Conservation (phyloP, 495 filamentous ascomycete genomes). For the Amniculicola lignicola region DNA sequence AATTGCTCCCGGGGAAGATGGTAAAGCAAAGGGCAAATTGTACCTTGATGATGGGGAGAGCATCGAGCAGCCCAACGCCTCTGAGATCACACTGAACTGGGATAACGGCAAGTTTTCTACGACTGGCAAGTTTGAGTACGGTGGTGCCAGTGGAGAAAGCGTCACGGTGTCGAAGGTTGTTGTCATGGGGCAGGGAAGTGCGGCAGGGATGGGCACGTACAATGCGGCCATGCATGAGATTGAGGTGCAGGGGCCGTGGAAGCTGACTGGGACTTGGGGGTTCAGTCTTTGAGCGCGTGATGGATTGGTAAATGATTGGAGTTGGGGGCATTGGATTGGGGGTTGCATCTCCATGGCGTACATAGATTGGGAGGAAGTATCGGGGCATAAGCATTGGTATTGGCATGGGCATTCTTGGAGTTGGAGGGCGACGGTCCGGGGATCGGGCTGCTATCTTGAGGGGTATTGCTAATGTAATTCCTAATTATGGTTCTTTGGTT, state of each 20-base stretch:
- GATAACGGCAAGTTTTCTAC: slow-evolving; percentile 11
- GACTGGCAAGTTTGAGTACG: slow-evolving; percentile 8
- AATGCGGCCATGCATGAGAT: not conserved
- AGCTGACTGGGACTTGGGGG: slow-evolving; percentile 12
- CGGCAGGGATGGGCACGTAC: not conserved
- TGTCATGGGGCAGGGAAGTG: slow-evolving; percentile 18
- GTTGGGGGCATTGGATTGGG: not conserved
- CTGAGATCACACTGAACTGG: slow-evolving; percentile 37
- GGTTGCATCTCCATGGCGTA: not conserved
- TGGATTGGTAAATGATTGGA: not conserved
- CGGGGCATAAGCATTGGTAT: too few relatives aligned
- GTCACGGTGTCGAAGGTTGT: slow-evolving; percentile 11
- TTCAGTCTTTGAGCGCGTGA: slow-evolving; percentile 1
- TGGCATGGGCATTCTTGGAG: too few relatives aligned
- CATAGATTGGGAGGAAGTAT: too few relatives aligned
- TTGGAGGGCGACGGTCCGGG: too few relatives aligned
- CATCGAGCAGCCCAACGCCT: slow-evolving; percentile 36
- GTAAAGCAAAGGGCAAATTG: slow-evolving; percentile 51
- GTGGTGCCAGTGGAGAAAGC: slow-evolving; percentile 14
- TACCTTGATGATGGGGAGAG: slow-evolving; percentile 48
- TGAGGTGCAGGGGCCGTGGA: slow-evolving; percentile 17
- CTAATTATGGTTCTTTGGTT: too few relatives aligned
- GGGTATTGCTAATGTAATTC: too few relatives aligned
- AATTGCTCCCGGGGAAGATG: slow-evolving; percentile 57
- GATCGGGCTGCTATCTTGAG: too few relatives aligned